Evolutionary conservation across 2,329 filamentous ascomycete genomes (phyloP).

Genomic region (Hirsutella minnesotensis): DNA sequence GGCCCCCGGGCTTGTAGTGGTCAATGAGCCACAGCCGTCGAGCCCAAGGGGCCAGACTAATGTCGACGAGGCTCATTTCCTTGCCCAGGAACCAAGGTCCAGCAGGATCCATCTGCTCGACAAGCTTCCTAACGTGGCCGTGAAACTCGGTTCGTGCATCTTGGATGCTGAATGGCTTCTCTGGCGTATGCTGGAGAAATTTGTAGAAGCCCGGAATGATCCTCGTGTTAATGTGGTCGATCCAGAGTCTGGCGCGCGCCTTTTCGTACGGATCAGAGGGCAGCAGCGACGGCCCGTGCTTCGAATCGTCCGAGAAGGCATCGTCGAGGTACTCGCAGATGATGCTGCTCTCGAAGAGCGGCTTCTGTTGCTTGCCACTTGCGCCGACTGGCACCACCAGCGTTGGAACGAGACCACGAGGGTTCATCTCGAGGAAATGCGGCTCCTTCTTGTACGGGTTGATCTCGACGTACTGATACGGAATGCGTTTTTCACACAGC

Average conservation of each 20-base stretch:
- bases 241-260: slow-evolving; percentile 59
- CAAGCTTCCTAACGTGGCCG: slow-evolving; percentile 45
- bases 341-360: slow-evolving; percentile 61
- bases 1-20: slow-evolving; percentile 52
- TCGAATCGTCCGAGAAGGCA: slow-evolving; percentile 38
- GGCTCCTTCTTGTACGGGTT: slow-evolving; percentile 66
- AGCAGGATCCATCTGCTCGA: slow-evolving; percentile 43
- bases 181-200: slow-evolving; percentile 41
- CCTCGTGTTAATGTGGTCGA: slow-evolving; percentile 55
- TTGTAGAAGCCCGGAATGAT: slow-evolving; percentile 61
- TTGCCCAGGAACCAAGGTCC: slow-evolving; percentile 56
- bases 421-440: slow-evolving; percentile 59
- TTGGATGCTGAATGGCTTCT: slow-evolving; percentile 35
- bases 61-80: slow-evolving; percentile 54
- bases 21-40: slow-evolving; percentile 63
- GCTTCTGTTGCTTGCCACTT: slow-evolving; percentile 29
- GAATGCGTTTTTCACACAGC: slow-evolving; percentile 60
- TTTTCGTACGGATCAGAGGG: slow-evolving; percentile 51
- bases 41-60: slow-evolving; percentile 63
- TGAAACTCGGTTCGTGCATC: slow-evolving; percentile 48
- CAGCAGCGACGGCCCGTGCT: slow-evolving; percentile 37
- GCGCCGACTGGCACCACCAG: slow-evolving; percentile 34
- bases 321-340: slow-evolving; percentile 70
- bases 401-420: slow-evolving; percentile 64
- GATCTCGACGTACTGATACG: slow-evolving; percentile 66